These are phyloP conservation scores for Xylariaceae sp. DNA, from an alignment of 2,329 filamentous ascomycete species.

Conservation along the genomic window DNA sequence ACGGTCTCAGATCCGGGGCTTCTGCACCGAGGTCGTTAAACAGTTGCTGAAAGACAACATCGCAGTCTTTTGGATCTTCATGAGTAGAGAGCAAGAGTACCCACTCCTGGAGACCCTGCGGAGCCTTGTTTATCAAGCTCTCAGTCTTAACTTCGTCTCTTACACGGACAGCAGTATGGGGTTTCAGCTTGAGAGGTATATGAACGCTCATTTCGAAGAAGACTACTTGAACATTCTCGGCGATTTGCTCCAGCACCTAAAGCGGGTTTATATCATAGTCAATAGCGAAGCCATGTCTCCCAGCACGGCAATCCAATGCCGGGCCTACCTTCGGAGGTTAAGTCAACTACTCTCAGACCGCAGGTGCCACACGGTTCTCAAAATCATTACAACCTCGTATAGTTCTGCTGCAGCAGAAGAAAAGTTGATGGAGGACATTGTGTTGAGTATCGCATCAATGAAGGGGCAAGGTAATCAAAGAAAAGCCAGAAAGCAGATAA, in stretches of 20 bases:
- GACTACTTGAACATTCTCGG: constrained; percentile 12
- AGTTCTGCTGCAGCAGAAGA: background rate
- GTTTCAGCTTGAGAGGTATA: background rate
- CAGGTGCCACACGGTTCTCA: constrained; percentile 6
- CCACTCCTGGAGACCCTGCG: constrained; percentile 6
- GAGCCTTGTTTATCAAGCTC: constrained; percentile 7
- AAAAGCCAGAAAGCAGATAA: background rate
- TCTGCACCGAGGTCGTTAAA: constrained; percentile 4
- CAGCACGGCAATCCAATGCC: constrained; percentile 5
- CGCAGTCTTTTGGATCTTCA: constrained; percentile 11
- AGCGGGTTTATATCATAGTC: constrained; percentile 9
- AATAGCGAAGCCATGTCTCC: constrained; percentile 9
- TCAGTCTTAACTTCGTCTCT: constrained; percentile 5
- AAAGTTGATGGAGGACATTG: constrained; percentile 1
- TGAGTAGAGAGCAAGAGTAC: constrained; percentile 9
- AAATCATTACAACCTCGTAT: constrained; percentile 8
- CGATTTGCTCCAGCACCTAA: constrained; percentile 5
- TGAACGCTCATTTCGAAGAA: constrained; percentile 4
- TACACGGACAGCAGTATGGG: background rate
- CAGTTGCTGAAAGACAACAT: constrained; percentile 1
- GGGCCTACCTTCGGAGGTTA: background rate
- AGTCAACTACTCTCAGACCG: background rate
- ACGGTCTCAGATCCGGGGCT: constrained; percentile 1
- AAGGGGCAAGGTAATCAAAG: background rate
- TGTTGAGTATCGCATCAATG: background rate